phyloP scores from a whole-genome alignment of 106 monocot species.

The Acorus calamus region DNA sequence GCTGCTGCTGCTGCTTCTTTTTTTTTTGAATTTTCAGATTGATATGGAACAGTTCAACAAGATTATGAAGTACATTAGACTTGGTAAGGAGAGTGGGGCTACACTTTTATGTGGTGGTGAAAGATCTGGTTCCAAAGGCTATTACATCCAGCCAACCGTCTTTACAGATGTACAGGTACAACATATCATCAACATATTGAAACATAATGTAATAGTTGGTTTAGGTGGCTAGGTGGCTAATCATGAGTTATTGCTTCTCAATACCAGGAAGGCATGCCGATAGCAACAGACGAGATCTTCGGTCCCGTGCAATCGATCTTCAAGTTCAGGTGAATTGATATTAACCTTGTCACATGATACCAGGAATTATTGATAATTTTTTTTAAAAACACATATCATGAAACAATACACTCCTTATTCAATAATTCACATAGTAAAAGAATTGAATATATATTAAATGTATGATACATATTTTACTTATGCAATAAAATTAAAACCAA shows the following conservation, averaged over 20 bases:
- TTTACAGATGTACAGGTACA: slow-evolving; percentile 76
- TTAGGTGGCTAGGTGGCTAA: neutral
- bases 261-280: slow-evolving; percentile 62
- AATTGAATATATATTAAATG: too few relatives aligned
- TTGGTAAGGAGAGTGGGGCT: slow-evolving; percentile 59
- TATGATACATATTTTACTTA: too few relatives aligned
- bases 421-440: too few relatives aligned
- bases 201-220: neutral
- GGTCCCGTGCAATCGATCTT: slow-evolving; percentile 90
- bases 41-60: slow-evolving; percentile 76
- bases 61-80: slow-evolving; percentile 58
- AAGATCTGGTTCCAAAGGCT: slow-evolving; percentile 63
- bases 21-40: slow-evolving; percentile 32
- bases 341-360: neutral
- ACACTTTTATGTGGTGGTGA: slow-evolving; percentile 71
- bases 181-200: neutral
- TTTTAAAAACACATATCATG: too few relatives aligned
- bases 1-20: neutral
- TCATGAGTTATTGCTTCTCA: neutral
- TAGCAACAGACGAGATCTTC: slow-evolving; percentile 87
- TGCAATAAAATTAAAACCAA: too few relatives aligned
- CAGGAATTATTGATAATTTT: too few relatives aligned
- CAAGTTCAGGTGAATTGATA: slow-evolving; percentile 75
- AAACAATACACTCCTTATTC: too few relatives aligned
- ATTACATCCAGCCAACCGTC: slow-evolving; percentile 76